Conservation (phyloP, 192 early-diverging fungal genomes). For the Cladochytrium replicatum region DNA sequence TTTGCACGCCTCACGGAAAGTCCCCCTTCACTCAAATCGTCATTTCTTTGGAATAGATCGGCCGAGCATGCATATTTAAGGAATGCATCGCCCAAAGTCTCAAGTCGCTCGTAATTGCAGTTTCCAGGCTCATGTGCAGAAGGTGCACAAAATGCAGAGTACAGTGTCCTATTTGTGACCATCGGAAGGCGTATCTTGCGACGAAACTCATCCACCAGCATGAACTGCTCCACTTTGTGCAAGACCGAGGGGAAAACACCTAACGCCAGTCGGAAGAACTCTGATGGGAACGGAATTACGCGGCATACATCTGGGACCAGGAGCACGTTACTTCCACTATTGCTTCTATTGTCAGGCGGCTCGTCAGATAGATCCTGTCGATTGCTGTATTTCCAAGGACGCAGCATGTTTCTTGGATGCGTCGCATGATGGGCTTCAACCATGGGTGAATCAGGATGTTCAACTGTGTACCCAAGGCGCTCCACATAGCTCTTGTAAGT, state of each 20-base stretch:
- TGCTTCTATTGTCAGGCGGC: background rate
- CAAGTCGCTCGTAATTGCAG: constrained; percentile 85
- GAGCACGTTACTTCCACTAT: constrained; percentile 1
- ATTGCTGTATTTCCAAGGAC: too few relatives aligned
- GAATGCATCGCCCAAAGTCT: constrained; percentile 80
- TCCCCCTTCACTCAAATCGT: constrained; percentile 66
- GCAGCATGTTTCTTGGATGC: background rate
- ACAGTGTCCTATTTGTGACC: constrained; percentile 14
- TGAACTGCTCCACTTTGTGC: constrained; percentile 18
- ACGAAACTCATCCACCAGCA: constrained; percentile 19
- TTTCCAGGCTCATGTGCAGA: constrained; percentile 58
- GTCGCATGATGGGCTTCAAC: constrained; percentile 18
- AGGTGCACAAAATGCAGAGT: constrained; percentile 59
- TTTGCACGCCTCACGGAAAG: constrained; percentile 59
- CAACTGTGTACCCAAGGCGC: constrained; percentile 20
- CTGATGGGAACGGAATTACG: constrained; percentile 24
- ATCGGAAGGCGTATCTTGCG: constrained; percentile 5
- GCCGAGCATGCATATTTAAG: constrained; percentile 65
- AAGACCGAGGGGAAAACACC: constrained; percentile 24
- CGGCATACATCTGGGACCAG: constrained; percentile 22
- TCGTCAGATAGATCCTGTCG: background rate
- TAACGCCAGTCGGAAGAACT: constrained; percentile 9
- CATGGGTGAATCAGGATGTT: constrained; percentile 15
- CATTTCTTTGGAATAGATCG: constrained; percentile 58
- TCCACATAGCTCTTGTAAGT: constrained; percentile 21